Conservation (phyloP, 805 yeast genomes). For the Candida silvicultrix region DNA sequence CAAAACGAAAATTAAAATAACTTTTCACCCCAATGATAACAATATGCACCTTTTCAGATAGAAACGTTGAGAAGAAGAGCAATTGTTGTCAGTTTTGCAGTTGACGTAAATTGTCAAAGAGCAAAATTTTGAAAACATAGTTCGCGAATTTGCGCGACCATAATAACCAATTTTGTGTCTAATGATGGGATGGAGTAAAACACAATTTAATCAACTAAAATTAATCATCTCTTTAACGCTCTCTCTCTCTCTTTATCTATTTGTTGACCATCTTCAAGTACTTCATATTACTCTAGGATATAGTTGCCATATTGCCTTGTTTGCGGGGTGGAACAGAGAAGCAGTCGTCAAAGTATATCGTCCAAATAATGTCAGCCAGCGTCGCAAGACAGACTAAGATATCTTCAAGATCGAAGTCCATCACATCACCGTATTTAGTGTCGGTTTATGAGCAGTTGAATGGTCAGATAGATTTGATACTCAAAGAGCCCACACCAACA, state of each 20-base stretch:
- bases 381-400: not conserved
- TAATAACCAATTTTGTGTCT: too few relatives aligned
- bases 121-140: not conserved
- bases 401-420: not conserved
- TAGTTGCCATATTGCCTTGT: too few relatives aligned
- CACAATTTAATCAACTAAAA: too few relatives aligned
- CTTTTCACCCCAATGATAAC: not conserved
- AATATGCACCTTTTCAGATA: too few relatives aligned
- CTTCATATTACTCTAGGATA: too few relatives aligned
- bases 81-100: not conserved
- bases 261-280: too few relatives aligned
- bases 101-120: not conserved
- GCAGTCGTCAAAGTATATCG: too few relatives aligned
- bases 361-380: not conserved
- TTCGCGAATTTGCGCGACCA: not conserved
- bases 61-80: not conserved
- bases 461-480: not conserved
- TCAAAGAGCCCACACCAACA: slow-evolving; percentile 1
- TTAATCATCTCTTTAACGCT: too few relatives aligned
- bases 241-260: too few relatives aligned
- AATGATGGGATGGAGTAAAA: too few relatives aligned
- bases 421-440: not conserved
- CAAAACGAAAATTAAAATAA: too few relatives aligned
- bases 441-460: not conserved
- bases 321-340: too few relatives aligned